These are phyloP conservation scores for Cyclotella choctawhatcheeana DNA, from an alignment of 108 stramenopile species.

Conservation along the genomic window DNA sequence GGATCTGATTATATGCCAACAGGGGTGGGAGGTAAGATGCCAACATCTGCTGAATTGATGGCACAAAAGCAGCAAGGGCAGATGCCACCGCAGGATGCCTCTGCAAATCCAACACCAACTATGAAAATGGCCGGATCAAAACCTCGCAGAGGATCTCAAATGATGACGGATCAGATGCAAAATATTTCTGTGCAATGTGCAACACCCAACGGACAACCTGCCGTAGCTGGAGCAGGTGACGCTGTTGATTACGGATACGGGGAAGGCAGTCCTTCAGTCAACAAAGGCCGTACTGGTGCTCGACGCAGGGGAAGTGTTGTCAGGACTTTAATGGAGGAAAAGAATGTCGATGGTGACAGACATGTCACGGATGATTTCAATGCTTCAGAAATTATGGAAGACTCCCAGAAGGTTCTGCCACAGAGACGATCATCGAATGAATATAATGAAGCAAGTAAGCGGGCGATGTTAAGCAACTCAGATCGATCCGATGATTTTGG, in stretches of 20 bases:
- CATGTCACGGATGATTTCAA: not conserved
- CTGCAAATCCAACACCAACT: not conserved
- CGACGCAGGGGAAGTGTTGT: constrained; percentile 35
- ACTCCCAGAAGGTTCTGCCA: constrained; percentile 3
- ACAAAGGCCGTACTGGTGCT: constrained; percentile 10
- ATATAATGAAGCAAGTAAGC: constrained; percentile 1
- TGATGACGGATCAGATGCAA: constrained; percentile 20
- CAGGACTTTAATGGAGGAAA: constrained; percentile 24
- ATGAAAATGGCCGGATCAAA: constrained; percentile 13
- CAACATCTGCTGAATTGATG: constrained; percentile 36
- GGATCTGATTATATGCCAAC: constrained; percentile 33
- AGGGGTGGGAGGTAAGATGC: constrained; percentile 2
- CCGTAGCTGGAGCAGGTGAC: not conserved
- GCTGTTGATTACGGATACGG: constrained; percentile 1
- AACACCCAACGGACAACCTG: not conserved
- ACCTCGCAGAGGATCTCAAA: constrained; percentile 9
- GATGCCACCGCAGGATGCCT: not conserved
- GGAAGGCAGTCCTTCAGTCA: constrained; percentile 3
- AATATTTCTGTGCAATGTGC: constrained; percentile 18
- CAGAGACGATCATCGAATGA: constrained; percentile 12
- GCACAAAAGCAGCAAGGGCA: constrained; percentile 11
- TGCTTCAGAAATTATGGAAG: not conserved
- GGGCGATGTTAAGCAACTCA: constrained; percentile 10
- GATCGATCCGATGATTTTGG: constrained; percentile 1
- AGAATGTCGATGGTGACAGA: constrained; percentile 31